Conservation (phyloP, 768 basidiomycete species). For the Lentinula sp. region DNA sequence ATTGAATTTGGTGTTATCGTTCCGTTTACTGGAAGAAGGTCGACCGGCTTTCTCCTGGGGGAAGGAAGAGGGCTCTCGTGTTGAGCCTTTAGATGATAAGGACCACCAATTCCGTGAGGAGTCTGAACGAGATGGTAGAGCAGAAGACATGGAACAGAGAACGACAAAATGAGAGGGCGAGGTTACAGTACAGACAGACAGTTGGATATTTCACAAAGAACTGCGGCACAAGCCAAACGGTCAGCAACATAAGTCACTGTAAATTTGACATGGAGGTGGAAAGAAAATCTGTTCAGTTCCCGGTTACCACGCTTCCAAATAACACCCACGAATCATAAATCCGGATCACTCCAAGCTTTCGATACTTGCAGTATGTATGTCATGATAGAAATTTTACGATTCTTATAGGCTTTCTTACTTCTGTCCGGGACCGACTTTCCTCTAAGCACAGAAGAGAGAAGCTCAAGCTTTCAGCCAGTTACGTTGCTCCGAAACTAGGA, state of each 20-base stretch:
- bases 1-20: constrained; percentile 39
- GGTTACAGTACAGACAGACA: constrained; percentile 6
- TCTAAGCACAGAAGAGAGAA: neutral
- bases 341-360: neutral
- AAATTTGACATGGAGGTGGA: neutral
- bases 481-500: neutral
- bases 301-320: neutral
- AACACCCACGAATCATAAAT: neutral
- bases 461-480: neutral
- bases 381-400: neutral
- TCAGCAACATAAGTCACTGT: neutral
- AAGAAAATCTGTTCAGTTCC: neutral
- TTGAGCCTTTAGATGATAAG: constrained; percentile 23
- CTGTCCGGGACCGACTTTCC: neutral
- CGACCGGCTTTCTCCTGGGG: constrained; percentile 21
- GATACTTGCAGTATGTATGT: neutral
- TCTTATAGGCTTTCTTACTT: neutral
- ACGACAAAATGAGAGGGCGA: constrained; percentile 16
- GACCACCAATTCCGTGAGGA: constrained; percentile 42
- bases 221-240: neutral
- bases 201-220: neutral
- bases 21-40: constrained; percentile 14
- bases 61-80: constrained; percentile 23
- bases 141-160: constrained; percentile 24
- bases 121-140: constrained; percentile 23